Evolutionary conservation across 805 yeast species (phyloP).

Genomic region (Tetrapisispora iriomotensis): DNA sequence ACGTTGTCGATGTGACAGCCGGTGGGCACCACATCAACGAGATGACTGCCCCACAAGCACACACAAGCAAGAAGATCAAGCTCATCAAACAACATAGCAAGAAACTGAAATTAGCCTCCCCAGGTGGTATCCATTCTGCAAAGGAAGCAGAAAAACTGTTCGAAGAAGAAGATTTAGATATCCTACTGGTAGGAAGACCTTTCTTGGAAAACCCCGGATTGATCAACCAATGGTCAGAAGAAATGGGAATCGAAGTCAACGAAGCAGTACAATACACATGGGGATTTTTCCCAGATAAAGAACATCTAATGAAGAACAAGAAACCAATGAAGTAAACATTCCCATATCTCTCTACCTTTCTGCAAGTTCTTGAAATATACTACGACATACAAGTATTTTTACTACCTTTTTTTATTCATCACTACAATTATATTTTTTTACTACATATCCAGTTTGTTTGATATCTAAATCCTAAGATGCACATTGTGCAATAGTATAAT

Average conservation of each 20-base stretch:
- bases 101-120: slow-evolving; percentile 29
- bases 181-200: slow-evolving; percentile 37
- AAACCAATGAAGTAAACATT: background rate
- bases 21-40: slow-evolving; percentile 37
- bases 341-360: no score
- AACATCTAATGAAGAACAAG: background rate
- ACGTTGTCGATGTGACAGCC: slow-evolving; percentile 44
- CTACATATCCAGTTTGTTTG: no score
- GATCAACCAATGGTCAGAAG: slow-evolving; percentile 41
- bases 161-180: slow-evolving; percentile 37
- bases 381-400: no score
- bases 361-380: no score
- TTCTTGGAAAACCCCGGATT: slow-evolving; percentile 44
- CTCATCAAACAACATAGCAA: slow-evolving; percentile 5
- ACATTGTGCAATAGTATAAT: no score
- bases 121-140: slow-evolving; percentile 35
- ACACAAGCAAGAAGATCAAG: background rate
- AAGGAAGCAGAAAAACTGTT: slow-evolving; percentile 33
- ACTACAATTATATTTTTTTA: no score
- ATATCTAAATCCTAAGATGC: no score
- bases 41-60: slow-evolving; percentile 8
- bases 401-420: no score
- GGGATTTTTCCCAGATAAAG: slow-evolving; percentile 18
- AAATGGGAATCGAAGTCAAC: slow-evolving; percentile 34
- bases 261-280: slow-evolving; percentile 30